Base-by-base conservation (phyloP, 2,329 filamentous ascomycete genomes). In the Hypoxylon sp. region DNA sequence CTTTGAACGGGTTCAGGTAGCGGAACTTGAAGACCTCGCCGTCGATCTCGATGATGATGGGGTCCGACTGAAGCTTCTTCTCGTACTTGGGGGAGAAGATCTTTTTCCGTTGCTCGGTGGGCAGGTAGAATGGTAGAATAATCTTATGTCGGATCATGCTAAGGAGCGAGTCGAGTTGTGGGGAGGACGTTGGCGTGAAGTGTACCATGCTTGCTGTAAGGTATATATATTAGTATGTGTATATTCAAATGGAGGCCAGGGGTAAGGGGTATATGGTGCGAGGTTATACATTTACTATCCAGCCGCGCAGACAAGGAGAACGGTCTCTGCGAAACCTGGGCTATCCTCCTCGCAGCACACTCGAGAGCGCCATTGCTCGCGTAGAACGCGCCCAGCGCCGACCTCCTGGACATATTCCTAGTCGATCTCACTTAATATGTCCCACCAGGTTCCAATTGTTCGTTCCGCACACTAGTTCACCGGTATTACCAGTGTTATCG, bases 111-210 rank as follows among this genome's bases (percentile, higher is more conserved):
- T 90, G 85, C 53, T 79, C 77, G 27, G 74, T 61, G 21, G 83
- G 81, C 27, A 92, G 85, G 74, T 88, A 85, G 30, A 82, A 78
- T n/a, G 88, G 88, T 43, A 91, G 78, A 74, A 91, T 85, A 75
- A 89, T 83, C 70, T 85, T 85, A 47, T 83, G 78, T 68, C 88
- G 87, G 74, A 91, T 83, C 21, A 73, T 77, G 41, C 77, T 75
- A 65, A 91, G 84, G 30, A 83, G 73, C 11, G 75, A 62, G 74
- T 90, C 84, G 64, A 91, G 83, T 59, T 86, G 80, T 21, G 80
- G 68, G 45, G 84, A 84, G 12, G 85, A 85, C 3, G 86, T 84
- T 55, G 81, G 79, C 6, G 79, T 75, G 73, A 89, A 89, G 60
- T 75, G 70, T 61, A 84, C 76, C 65, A 82, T 78, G 52, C 76